Conservation (phyloP, 371 early-diverging fungal species). For the Actinomucor elegans region DNA sequence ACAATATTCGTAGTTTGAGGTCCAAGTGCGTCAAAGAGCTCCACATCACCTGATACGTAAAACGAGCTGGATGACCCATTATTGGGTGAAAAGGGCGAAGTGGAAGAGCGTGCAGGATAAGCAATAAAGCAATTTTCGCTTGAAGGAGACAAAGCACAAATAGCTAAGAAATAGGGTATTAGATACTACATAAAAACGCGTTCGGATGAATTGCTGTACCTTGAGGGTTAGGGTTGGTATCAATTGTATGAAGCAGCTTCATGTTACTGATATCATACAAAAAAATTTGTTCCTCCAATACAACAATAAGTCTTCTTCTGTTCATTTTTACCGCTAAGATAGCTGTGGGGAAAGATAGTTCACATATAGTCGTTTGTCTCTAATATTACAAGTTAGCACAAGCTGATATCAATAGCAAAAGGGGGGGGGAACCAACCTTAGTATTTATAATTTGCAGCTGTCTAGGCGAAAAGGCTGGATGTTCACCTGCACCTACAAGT, state of each 20-base stretch:
- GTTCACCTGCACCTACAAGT: conserved; percentile 91
- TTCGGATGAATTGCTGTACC: conserved; percentile 48
- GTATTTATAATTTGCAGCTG: conserved; percentile 93
- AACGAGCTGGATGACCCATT: conserved; percentile 54
- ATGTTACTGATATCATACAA: conserved; percentile 96
- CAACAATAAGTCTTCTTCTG: conserved; percentile 87
- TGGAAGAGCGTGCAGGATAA: conserved; percentile 42
- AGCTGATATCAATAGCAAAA: neutral
- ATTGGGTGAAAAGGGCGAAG: conserved; percentile 60
- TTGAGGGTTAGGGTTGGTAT: conserved; percentile 88
- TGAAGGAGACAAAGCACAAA: conserved; percentile 92
- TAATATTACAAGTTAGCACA: conserved; percentile 15
- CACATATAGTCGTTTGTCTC: conserved; percentile 95
- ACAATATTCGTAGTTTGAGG: conserved; percentile 69
- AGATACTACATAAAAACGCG: neutral
- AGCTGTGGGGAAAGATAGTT: conserved; percentile 89
- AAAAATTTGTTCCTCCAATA: conserved; percentile 89
- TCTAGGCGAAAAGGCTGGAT: conserved; percentile 86
- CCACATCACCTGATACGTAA: conserved; percentile 75
- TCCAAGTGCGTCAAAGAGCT: conserved; percentile 89
- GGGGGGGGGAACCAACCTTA: conserved; percentile 60
- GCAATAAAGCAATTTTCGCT: conserved; percentile 93
- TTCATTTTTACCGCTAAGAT: conserved; percentile 95
- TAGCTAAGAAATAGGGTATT: conserved; percentile 45
- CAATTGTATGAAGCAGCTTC: conserved; percentile 93